Base-by-base conservation (phyloP, 2,329 filamentous ascomycete genomes). In the Xylariaceae sp. region DNA sequence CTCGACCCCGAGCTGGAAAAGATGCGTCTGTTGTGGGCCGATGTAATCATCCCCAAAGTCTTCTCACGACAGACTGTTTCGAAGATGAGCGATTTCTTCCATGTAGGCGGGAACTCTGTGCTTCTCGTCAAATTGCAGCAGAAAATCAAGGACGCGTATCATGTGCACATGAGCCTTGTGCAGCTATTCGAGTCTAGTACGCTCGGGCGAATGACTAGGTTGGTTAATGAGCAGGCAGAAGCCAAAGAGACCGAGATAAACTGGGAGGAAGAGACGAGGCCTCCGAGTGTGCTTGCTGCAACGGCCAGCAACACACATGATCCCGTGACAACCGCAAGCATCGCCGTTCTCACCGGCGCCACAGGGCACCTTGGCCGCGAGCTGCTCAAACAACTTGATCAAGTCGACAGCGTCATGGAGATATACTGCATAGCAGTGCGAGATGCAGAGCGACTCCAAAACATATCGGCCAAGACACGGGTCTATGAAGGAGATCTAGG, bases 71-170 rank as follows among this genome's bases (percentile, higher is more conserved):
- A 47, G 16, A 17, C 13, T 14, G 42, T 54, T 17, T 19, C 13
- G 36, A 12, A 50, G 0, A 43, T 56, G 12, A 62, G 71, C 5
- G 66, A 72, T 59, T 75, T 78, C 61, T 76, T 75, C 63, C 50
- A 46, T 0, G 58, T 69, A 5, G 74, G 74, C 3, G 74, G 73
- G 6, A 74, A 68, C 54, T 76, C 74, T 1, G 51, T 75, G 11
- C 61, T 73, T 1, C 55, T 75, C 1, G 59, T 76, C 10, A 51
- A 63, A 2, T 66, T 80, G 0, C 69, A 74, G 50, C 45, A 55
- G 1, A 48, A 48, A 1, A 71, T 80, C 40, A 58, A 58, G 2
- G 46, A 66, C 3, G 34, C 39, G 0, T 71, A 77, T 48, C 46
- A 56, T 1, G 62, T 70, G 4, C 42, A 36, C 1, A 6, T 76